Base-by-base conservation (phyloP, 148 eudicot species). In the Rhododendron ferrugineum region DNA sequence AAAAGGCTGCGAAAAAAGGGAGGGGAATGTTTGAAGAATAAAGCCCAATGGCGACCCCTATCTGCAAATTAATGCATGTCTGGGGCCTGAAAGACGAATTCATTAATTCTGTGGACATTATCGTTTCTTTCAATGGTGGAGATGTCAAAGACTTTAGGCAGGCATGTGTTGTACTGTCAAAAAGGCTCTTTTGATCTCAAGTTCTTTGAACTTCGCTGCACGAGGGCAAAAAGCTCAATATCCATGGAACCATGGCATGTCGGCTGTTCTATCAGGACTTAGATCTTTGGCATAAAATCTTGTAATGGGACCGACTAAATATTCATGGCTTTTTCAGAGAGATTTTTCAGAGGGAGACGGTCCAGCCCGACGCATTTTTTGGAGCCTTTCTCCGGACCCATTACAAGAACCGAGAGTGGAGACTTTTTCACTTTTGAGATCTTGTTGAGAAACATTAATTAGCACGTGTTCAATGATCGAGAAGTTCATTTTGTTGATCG, bases 21-120 rank as follows among this genome's bases (percentile, higher is more conserved):
- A 14, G 22, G 36, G 36, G 84, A 82, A 82, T 64, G 77, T 26
- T 66, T 64, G 84, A 44, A 66, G 54, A 82, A 62, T 82, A 81
- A 37, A 81, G 80, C 80, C n/a, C 6, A 40, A 40, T 9, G 84
- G 84, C 81, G n/a, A 79, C 36, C 60, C 60, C 60, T 77, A 42
- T 77, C 47, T 8, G 46, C 79, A 75, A 7, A n/a, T n/a, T n/a
- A n/a, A 22, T 10, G 13, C 30, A 77, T 28, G 7, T 26, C 9
- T 1, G 81, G 37, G 81, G 58, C 2, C 26, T 78, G 54, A 78
- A 78, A 78, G 58, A n/a, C 26, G 56, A 11, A 15, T 11, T 47
- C 16, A 13, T n/a, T n/a, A n/a, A n/a, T 22, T 77, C n/a, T 34
- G 40, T 34, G 79, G 47, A 47, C 6, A 8, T 75, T 37, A 40